phyloP scores from a whole-genome alignment of 2,329 filamentous ascomycete genomes.

The Chrysoporthe austroafricana region DNA sequence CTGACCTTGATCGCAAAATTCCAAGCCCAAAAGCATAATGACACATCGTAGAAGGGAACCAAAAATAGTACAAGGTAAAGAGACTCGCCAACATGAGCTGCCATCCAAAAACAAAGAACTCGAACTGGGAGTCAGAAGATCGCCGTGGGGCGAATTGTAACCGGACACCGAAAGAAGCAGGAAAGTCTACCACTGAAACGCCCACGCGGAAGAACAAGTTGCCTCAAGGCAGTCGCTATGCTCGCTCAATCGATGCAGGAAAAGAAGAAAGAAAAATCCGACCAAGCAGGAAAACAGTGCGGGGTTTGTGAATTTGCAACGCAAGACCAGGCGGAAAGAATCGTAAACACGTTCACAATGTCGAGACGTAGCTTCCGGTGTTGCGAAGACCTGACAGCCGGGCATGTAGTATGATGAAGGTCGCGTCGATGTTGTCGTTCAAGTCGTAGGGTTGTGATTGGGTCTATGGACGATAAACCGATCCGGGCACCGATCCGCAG shows the following conservation, averaged over 20 bases:
- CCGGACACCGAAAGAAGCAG: constrained; percentile 20
- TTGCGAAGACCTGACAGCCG: constrained; percentile 7
- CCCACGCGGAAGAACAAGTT: constrained; percentile 13
- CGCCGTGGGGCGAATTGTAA: constrained; percentile 28
- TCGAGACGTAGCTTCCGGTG: constrained; percentile 15
- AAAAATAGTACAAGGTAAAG: neutral
- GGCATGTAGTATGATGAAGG: constrained; percentile 6
- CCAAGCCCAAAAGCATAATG: neutral
- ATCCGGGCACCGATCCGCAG: constrained; percentile 4
- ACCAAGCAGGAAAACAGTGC: constrained; percentile 14
- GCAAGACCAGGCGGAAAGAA: constrained; percentile 17
- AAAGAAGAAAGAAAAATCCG: neutral
- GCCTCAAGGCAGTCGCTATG: constrained; percentile 25
- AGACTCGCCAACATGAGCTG: constrained; percentile 4
- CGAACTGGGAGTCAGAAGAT: constrained; percentile 13
- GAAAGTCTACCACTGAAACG: constrained; percentile 23
- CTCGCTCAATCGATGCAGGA: constrained; percentile 23
- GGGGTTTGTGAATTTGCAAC: constrained; percentile 3
- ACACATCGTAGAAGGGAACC: neutral
- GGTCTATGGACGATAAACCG: neutral
- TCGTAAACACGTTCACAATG: constrained; percentile 3
- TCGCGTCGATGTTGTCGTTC: constrained; percentile 11
- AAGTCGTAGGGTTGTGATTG: constrained; percentile 12
- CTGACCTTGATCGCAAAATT: neutral
- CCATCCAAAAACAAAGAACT: neutral